Base-by-base conservation (phyloP, 768 basidiomycete species). In the Termitomyces sp. region DNA sequence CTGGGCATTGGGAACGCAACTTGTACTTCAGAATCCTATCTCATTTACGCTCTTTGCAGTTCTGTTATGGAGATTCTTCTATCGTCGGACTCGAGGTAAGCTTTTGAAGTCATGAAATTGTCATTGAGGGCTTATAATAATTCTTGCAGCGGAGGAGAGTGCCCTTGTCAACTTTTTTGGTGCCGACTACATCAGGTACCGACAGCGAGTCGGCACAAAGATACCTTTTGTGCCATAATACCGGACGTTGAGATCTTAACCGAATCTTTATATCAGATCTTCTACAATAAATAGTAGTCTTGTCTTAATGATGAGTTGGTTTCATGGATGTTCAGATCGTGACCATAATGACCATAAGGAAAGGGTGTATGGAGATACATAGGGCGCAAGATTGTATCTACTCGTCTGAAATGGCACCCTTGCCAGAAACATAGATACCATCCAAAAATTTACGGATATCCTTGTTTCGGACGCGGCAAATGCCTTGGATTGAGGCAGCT, bases 391-490 rank as follows among this genome's bases (percentile, higher is more conserved):
- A 16, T 30, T 42, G 51, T 38, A 58, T 60, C 70, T 69, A 81
- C 53, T 83, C 74, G 26, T 82, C 84, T 58, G 76, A 65, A 59
- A 90, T 78, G 14, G 87, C 86, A 58, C 84, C 83, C 77, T 84
- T 87, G 68, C 89, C 88, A 38, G 92, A 94, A 60, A 94, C 92
- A 66, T 94, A 94, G 77, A 94, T 84, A 73, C 92, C 90, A 71
- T 95, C 92, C 72, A 97, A 80, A 83, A 98, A 97, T 82, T 98
- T 97, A 68, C 96, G 93, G 77, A 98, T 98, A 82, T 96, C 96
- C 82, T 99, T 99, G 88, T 98, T 97, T 75, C 93, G 90, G 69
- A 99, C 97, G 65, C 88, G 86, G 80, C 94, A 97, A 61, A 89
- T 81, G 65, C 95, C 95, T 73, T 98, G 97, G 72, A 99, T 98